Evolutionary conservation across 1,284 basidiomycete genomes (phyloP), one percentile per base, ranked within the genome.

Genomic region (Papiliotrema fonsecae): DNA sequence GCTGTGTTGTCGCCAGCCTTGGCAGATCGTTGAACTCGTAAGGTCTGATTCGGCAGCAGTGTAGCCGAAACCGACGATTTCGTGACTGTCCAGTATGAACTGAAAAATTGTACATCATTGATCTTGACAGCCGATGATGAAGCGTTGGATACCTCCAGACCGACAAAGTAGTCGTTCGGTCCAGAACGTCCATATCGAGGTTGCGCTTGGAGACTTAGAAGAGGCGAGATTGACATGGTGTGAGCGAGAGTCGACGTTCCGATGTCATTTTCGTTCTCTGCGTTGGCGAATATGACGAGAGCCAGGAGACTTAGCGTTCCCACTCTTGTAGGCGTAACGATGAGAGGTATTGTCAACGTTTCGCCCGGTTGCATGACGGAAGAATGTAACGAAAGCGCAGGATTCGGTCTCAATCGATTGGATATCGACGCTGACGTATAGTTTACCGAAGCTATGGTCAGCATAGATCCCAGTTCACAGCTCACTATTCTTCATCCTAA

Each of bases 41-140:
- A 40, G 6, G 51, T 54, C 50, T 70, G 68, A 51, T 67, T 67
- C 6, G 68, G 65, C 11, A 49, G 40, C 11, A 70, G 32, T 1
- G 43, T 40, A 1, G 39, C 22, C 1, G 43, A 32, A 3, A 44
- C 37, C 1, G 42, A 35, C 21, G 32, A 19, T 13, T 32, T 46
- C 18, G 56, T 47, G 16, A 52, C 28, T 1, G 22, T 10, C 60
- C 59, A 64, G 19, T 45, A 50, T 11, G 48, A 38, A 42, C 61
- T 64, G 35, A 61, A 14, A 1, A 42, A 28, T 0, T 41, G n/a
- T 1, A 64, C 24, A 2, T 24, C 28, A 6, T 50, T 37, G 24
- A 64, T 39, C 2, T 19, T 32, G 34, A 61, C 36, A 3, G 32
- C 13, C 2, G 19, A 24, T 1, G 14, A 5, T 2, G 54, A 52